phyloP scores from a whole-genome alignment of 345 rosid species.

The Reutealis trisperma region DNA sequence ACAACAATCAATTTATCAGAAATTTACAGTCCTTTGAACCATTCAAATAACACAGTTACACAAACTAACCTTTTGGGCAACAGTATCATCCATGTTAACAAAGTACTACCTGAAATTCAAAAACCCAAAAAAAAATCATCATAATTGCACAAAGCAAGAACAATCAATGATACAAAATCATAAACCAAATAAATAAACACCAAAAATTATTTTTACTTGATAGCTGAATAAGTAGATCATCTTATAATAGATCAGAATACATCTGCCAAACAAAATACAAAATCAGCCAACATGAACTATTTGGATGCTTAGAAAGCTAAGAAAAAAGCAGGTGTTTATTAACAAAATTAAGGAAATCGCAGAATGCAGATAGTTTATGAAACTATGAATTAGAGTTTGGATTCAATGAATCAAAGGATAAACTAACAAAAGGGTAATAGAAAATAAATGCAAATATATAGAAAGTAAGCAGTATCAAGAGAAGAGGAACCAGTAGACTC shows the following conservation, averaged over 20 bases:
- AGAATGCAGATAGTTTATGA: background rate
- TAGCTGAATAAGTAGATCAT: slow-evolving; percentile 66
- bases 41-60: background rate
- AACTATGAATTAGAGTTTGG: too few species aligned
- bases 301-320: slow-evolving; percentile 23
- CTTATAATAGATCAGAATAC: slow-evolving; percentile 60
- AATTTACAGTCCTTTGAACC: background rate
- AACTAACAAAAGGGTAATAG: background rate
- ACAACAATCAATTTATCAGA: background rate
- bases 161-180: background rate
- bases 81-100: slow-evolving; percentile 37
- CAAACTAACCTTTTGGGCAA: slow-evolving; percentile 42
- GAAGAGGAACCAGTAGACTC: slow-evolving; percentile 53
- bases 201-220: slow-evolving; percentile 39
- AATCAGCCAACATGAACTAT: background rate
- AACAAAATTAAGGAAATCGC: background rate
- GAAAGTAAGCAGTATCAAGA: slow-evolving; percentile 46
- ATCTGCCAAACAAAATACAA: slow-evolving; percentile 39
- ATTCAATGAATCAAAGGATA: background rate
- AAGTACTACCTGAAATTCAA: slow-evolving; percentile 39
- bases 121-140: background rate
- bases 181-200: background rate
- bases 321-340: too few species aligned
- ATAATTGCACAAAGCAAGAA: background rate
- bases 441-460: background rate